Evolutionary conservation across 1,139 yeast genomes (phyloP), one percentile per base, ranked within the genome.

Genomic region (Candida glucosophila): DNA sequence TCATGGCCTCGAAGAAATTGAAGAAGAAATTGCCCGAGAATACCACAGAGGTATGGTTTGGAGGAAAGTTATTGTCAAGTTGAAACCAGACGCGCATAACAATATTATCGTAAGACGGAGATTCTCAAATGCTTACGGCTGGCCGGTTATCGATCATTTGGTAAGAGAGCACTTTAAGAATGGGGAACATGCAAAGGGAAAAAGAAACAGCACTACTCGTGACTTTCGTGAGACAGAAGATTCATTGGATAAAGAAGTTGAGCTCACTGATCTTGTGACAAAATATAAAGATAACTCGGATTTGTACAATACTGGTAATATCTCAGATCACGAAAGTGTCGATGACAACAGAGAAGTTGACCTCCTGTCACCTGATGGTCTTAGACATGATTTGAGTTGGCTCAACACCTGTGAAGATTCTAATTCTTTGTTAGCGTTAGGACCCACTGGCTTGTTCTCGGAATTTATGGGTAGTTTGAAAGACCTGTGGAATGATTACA

Each of bases 31-130:
- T 29, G 98, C 98, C 0, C 58, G 95, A 24, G 77, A 75, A 30
- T 90, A 94, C 77, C 98, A 92, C 48, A 67, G 71, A 30, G 75
- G 71, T 5, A 72, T 86, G 83, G 54, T 71, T 4, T 90, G 99
- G 99, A 63, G 97, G 23, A 90, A 90, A 51, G 95, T 92, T 1
- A 53, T 92, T 16, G 96, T 88, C 2, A 73, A 74, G 25, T 56
- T 92, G 31, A 74, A 76, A 35, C 95, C 96, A 0, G 99, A 90
- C 52, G 95, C 99, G 0, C 99, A 90, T 45, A 90, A 90, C 46
- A 92, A 88, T 43, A 88, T 90, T 25, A 66, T 83, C 17, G 98
- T 90, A 1, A 59, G 99, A 35, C 63, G 99, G 40, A 58, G 88
- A 33, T 90, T 83, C 58, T 77, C 94, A 7, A 90, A 90, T 56